A percentile compares a stretch with the other conserved stretches of the same genome.
These are phyloP conservation scores for Fusarium euwallaceae DNA, from an alignment of 2,329 filamentous ascomycete species.

Conservation along the genomic window DNA sequence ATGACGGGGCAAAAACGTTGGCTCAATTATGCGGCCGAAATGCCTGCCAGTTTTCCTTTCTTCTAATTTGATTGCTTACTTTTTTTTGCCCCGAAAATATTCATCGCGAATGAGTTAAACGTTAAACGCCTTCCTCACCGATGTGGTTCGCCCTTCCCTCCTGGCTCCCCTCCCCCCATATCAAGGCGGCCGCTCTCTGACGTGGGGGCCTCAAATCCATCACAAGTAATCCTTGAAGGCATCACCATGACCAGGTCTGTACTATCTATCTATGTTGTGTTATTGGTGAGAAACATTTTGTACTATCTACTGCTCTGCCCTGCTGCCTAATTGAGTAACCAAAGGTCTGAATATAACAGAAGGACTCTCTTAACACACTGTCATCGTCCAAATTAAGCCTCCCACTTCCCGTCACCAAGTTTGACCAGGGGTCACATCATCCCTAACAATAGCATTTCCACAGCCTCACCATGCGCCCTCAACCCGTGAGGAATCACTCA, in stretches of 20 bases:
- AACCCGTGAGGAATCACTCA: not conserved
- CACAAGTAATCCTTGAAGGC: not conserved
- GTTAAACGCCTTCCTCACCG: not conserved
- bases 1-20: not conserved
- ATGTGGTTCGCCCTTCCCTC: not conserved
- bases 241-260: not conserved
- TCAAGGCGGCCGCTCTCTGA: not conserved
- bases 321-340: not conserved
- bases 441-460: not conserved
- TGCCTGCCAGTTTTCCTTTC: not conserved
- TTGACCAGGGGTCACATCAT: not conserved
- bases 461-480: not conserved
- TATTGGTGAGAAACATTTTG: not conserved
- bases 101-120: not conserved
- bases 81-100: not conserved
- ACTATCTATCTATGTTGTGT: not conserved
- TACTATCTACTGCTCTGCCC: not conserved
- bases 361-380: not conserved
- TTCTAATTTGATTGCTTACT: not conserved
- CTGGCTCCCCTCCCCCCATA: too few relatives aligned
- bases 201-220: not conserved
- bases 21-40: not conserved
- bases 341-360: not conserved
- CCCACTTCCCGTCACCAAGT: not conserved
- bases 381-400: not conserved